phyloP scores from a whole-genome alignment of 352 stramenopile genomes.

The Phytophthora tentaculata region DNA sequence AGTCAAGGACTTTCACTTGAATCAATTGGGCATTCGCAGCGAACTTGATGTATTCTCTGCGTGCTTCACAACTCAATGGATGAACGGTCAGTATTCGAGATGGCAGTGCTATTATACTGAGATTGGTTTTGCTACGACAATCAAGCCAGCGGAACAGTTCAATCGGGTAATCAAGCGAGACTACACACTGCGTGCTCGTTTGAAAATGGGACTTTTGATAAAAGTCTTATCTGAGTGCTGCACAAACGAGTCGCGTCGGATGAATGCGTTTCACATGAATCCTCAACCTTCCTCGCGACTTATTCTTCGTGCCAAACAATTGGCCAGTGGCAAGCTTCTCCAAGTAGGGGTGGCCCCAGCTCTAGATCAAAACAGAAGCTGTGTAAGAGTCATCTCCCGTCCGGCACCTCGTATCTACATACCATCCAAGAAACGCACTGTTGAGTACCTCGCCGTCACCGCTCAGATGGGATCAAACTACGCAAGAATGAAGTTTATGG shows the following conservation, averaged over 20 bases:
- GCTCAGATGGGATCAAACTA: no score
- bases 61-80: neutral
- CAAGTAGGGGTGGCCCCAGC: neutral
- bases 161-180: slow-evolving; percentile 27
- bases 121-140: slow-evolving; percentile 8
- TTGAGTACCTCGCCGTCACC: no score
- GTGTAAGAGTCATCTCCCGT: neutral
- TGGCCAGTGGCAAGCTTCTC: neutral
- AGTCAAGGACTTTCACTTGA: neutral
- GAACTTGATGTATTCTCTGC: neutral
- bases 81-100: neutral
- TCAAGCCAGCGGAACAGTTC: slow-evolving; percentile 10
- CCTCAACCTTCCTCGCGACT: neutral
- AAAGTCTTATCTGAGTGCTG: neutral
- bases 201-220: slow-evolving; percentile 16
- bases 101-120: neutral
- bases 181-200: slow-evolving; percentile 11
- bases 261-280: neutral
- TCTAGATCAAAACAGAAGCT: neutral
- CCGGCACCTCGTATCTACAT: neutral
- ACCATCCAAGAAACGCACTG: neutral
- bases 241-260: neutral
- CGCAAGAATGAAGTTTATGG: no score
- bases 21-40: neutral
- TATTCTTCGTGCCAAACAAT: neutral